Evolutionary conservation across 2,329 filamentous ascomycete genomes (phyloP).

Genomic region (Nemania bipapillata): DNA sequence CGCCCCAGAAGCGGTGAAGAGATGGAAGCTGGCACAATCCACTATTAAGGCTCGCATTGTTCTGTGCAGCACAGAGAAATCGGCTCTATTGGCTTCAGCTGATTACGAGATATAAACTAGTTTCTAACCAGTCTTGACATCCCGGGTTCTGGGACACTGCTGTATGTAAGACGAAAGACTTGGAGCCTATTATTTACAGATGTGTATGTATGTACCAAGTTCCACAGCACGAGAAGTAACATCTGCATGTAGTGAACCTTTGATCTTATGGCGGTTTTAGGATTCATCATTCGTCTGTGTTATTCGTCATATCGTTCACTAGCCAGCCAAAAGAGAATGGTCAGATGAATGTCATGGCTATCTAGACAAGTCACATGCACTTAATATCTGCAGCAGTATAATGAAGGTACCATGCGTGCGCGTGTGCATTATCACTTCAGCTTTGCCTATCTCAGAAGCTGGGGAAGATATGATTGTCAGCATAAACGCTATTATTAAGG

Average conservation of each 20-base stretch:
- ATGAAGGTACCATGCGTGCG: constrained; percentile 21
- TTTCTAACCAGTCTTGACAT: constrained; percentile 12
- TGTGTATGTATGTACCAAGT: neutral
- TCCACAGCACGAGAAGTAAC: neutral
- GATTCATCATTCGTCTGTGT: constrained; percentile 5
- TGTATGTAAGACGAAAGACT: constrained; percentile 28
- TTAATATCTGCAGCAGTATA: constrained; percentile 12
- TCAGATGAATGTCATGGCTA: constrained; percentile 11
- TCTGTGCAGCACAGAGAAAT: neutral
- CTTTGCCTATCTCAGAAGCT: constrained; percentile 31
- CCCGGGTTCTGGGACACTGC: neutral
- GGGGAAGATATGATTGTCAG: constrained; percentile 22
- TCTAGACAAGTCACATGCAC: constrained; percentile 13
- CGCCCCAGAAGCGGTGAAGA: constrained; percentile 26
- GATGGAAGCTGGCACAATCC: neutral
- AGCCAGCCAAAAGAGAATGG: neutral
- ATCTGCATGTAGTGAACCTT: neutral
- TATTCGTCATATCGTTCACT: neutral
- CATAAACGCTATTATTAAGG: constrained; percentile 10
- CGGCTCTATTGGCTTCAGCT: constrained; percentile 10
- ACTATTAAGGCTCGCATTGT: constrained; percentile 7
- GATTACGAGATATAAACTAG: constrained; percentile 25
- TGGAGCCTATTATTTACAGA: neutral
- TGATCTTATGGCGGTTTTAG: neutral
- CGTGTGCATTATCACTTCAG: constrained; percentile 34